Conservation (phyloP, 2,329 filamentous ascomycete genomes). For the Fusarium continuum region DNA sequence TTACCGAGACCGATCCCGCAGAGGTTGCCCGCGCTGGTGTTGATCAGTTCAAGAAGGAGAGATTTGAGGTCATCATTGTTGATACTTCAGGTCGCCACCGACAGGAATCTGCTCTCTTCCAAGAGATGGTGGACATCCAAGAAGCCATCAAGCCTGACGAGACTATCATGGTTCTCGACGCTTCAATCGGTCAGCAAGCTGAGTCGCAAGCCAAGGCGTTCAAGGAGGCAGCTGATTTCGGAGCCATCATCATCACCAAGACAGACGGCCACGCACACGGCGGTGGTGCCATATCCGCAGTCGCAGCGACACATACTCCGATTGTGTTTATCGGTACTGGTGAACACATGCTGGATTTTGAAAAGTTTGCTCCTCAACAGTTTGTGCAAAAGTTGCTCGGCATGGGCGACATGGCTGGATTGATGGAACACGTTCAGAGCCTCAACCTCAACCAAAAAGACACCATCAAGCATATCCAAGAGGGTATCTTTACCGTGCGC, state of each 20-base stretch:
- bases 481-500: conserved; percentile 94
- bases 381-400: conserved; percentile 94
- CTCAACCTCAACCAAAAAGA: conserved; percentile 97
- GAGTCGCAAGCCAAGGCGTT: conserved; percentile 95
- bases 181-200: conserved; percentile 94
- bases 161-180: conserved; percentile 97
- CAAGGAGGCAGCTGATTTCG: conserved; percentile 96
- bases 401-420: conserved; percentile 95
- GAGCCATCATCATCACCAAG: conserved; percentile 98
- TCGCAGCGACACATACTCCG: conserved; percentile 93
- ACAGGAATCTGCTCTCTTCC: conserved; percentile 93
- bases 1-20: conserved; percentile 95
- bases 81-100: conserved; percentile 95
- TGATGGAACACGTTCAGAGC: conserved; percentile 96
- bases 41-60: conserved; percentile 98
- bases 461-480: conserved; percentile 98
- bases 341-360: conserved; percentile 95
- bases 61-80: conserved; percentile 98
- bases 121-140: conserved; percentile 98
- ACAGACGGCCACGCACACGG: conserved; percentile 95
- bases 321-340: conserved; percentile 98
- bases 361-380: conserved; percentile 89
- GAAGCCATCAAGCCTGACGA: conserved; percentile 86
- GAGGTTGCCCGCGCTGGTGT: conserved; percentile 95
- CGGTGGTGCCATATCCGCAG: conserved; percentile 96